Percentiles rank a stretch among this genome's conserved stretches.
Conservation (phyloP, 2,329 filamentous ascomycete genomes). For the Clonostachys byssicola region DNA sequence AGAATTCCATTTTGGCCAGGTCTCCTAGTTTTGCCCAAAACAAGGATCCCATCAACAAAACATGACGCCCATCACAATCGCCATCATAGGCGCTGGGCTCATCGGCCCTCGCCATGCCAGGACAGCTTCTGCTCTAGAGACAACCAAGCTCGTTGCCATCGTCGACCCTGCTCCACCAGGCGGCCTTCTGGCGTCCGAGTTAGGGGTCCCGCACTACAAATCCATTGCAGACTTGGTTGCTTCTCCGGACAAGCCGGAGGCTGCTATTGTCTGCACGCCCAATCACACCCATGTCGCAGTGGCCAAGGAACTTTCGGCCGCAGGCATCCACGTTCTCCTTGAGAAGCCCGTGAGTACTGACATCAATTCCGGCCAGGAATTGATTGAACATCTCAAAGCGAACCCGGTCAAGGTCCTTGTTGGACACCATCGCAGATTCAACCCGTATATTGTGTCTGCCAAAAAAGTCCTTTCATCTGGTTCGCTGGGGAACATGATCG, state of each 20-base stretch:
- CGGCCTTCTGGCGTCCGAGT: conserved; percentile 9
- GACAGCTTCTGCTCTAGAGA: conserved; percentile 12
- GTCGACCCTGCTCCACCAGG: conserved; percentile 18
- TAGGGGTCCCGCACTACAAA: conserved; percentile 11
- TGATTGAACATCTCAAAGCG: conserved; percentile 17
- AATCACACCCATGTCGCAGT: conserved; percentile 53
- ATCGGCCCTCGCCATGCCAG: conserved; percentile 23
- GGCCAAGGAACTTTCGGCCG: conserved; percentile 38
- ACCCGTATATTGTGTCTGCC: conserved; percentile 45
- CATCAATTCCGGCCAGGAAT: conserved; percentile 22
- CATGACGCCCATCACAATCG: conserved; percentile 5
- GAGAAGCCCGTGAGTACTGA: conserved; percentile 52
- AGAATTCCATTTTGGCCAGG: no score
- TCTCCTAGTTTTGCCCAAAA: no score
- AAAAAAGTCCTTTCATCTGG: conserved; percentile 35
- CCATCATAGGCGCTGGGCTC: conserved; percentile 21
- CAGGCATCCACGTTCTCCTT: conserved; percentile 47
- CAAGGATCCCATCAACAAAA: no score
- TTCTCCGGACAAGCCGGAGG: conserved; percentile 35
- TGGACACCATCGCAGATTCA: conserved; percentile 57
- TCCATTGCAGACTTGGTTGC: conserved; percentile 36
- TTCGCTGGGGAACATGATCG: conserved; percentile 39
- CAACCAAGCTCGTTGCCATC: conserved; percentile 16
- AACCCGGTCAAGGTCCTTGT: conserved; percentile 40
- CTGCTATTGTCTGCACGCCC: conserved; percentile 55